Evolutionary conservation across 1,139 yeast genomes (phyloP), one percentile per base, ranked within the genome.

Genomic region (Kurtzmaniella quercitrusa): DNA sequence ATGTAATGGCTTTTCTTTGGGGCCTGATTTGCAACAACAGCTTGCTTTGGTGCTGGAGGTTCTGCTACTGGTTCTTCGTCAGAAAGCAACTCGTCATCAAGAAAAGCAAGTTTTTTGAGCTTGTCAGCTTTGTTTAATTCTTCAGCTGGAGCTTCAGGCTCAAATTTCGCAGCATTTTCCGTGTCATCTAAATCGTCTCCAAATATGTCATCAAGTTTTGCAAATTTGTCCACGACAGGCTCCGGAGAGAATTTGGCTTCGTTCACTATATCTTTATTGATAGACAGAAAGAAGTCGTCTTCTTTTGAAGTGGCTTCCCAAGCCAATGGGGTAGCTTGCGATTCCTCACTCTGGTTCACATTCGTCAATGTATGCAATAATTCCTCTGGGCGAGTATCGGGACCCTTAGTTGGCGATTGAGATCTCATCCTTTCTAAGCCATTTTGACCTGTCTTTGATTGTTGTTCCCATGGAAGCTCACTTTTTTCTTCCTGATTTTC

Each of bases 131-230:
- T 38, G n/a, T 23, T 37, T n/a, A 35, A 33, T 36, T 11, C 26
- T 34, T 36, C 33, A 12, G 40, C 3, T 3, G 38, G 34, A 6
- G 15, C 17, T 21, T 36, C 26, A 6, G 15, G 15, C 26, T 36
- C 18, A 34, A 32, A 30, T 14, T 28, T 20, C 12, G 2, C 15
- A 23, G 11, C 36, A 5, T 30, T 30, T 8, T 55, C 59, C 12
- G 47, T 45, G 30, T 30, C 45, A 18, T 36, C 42, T 3, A 33
- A 12, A 14, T 42, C 50, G 11, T 39, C 52, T 14, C 41, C 44
- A 45, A 55, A 53, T 16, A 56, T 45, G 6, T 45, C 46, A 20
- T 52, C 56, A 9, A 53, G 39, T 20, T 45, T 43, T 5, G 41
- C 39, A 9, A 17, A 17, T 28, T 33, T 37, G 16, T 33, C 30